Evolutionary conservation across 306 rosid species (phyloP), one percentile per base, ranked within the genome.

Genomic region (Cajanus cajan): DNA sequence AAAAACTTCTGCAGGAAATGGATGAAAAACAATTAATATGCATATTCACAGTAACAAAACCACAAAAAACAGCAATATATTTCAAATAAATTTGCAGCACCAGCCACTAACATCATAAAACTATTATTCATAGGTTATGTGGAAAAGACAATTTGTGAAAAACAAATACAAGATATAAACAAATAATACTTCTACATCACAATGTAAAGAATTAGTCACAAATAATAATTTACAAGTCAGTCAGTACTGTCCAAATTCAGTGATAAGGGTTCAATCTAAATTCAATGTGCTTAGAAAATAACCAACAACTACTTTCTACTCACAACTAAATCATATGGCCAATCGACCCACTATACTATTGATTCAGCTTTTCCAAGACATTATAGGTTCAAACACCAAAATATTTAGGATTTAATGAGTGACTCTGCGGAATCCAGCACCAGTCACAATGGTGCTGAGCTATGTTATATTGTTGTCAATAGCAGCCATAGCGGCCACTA

Each of bases 1-100:
- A 92, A 87, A 82, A 95, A 95, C 80, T 89, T 95, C 98, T 95
- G 96, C 89, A 87, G 55, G 55, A 73, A 52, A 80, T 43, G 78
- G 78, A 44, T 28, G 41, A 59, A 25, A n/a, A 81, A 24, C 14
- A 28, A 57, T 73, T 16, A 85, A 62, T 39, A 37, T 44, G 78
- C 37, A 67, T 73, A 34, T 22, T 16, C 33, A 66, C 21, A 69
- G 58, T 51, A 31, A 36, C 6, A 71, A 55, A 71, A 48, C 21
- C 19, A 21, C 61, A 11, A 33, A 40, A 74, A 79, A n/a, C 11
- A 18, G 51, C 5, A 66, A 59, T 33, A 52, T 34, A 51, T 39
- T 36, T 66, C 62, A 78, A 44, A 66, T 73, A 55, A 65, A 24
- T 25, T 31, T 10, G 40, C 65, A 71, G 72, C 48, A 52, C 16